These are phyloP conservation scores for Backusella morwellensis DNA, from an alignment of 192 early-diverging fungal genomes.

Conservation along the genomic window DNA sequence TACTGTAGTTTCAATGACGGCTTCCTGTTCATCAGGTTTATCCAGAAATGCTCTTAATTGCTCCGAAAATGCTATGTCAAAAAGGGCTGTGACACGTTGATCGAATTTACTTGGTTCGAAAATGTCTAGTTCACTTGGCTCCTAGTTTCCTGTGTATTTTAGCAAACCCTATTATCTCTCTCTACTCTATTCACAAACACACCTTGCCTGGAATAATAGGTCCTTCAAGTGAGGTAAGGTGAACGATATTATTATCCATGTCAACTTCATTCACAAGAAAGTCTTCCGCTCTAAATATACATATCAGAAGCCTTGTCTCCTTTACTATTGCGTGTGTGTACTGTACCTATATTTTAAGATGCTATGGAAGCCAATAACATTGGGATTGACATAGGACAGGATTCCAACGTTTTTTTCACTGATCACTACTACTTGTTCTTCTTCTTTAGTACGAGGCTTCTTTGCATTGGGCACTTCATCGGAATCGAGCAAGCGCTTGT, in stretches of 20 bases:
- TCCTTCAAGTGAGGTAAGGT: constrained; percentile 45
- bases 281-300: constrained; percentile 64
- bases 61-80: neutral
- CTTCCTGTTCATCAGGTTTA: constrained; percentile 20
- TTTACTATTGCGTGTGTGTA: neutral
- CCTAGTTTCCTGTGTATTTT: neutral
- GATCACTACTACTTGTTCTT: neutral
- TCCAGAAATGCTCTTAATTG: constrained; percentile 30
- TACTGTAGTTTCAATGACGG: constrained; percentile 22
- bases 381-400: constrained; percentile 13
- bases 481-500: neutral
- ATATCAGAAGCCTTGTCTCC: neutral
- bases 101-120: constrained; percentile 10
- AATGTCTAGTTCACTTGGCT: neutral
- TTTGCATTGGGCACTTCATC: neutral
- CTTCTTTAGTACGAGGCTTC: neutral
- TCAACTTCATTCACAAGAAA: constrained; percentile 96
- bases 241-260: constrained; percentile 63
- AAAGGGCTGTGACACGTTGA: constrained; percentile 25
- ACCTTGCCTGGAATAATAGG: constrained; percentile 13
- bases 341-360: constrained; percentile 28
- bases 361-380: constrained; percentile 14
- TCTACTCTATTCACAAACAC: neutral
- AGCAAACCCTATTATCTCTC: neutral
- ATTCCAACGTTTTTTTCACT: constrained; percentile 22